Evolutionary conservation across 225 moss, liverwort and hornwort species (phyloP).

Genomic region (Antitrichia curtipendula): DNA sequence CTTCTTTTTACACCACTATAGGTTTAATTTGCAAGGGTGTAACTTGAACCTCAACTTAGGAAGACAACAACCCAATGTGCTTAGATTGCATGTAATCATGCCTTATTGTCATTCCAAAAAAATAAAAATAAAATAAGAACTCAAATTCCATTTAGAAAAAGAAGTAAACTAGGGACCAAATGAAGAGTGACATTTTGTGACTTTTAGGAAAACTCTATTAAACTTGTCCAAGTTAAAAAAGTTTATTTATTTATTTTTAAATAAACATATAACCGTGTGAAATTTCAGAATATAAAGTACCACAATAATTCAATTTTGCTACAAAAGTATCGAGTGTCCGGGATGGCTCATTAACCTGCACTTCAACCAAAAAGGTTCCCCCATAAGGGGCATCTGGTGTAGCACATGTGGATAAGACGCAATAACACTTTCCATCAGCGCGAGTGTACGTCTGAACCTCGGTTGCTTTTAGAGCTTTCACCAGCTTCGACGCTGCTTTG

Average conservation of each 20-base stretch:
- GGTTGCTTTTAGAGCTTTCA: slow-evolving; percentile 51
- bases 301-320: background rate
- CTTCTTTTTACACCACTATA: background rate
- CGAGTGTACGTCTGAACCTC: slow-evolving; percentile 54
- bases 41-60: background rate
- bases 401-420: slow-evolving; percentile 14
- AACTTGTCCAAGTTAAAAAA: background rate
- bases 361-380: slow-evolving; percentile 43
- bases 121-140: background rate
- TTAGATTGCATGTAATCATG: background rate
- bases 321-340: background rate
- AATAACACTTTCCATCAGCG: slow-evolving; percentile 55
- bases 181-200: background rate
- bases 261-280: background rate
- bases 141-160: background rate
- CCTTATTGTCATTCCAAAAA: background rate
- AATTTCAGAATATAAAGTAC: background rate
- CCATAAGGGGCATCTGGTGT: slow-evolving; percentile 80
- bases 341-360: slow-evolving; percentile 7
- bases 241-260: too few species aligned
- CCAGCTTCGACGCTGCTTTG: slow-evolving; percentile 60
- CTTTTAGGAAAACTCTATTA: background rate
- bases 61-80: background rate
- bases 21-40: background rate
- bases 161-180: background rate